phyloP scores from a whole-genome alignment of 1,284 basidiomycete genomes.

The Phylloporus sp. region DNA sequence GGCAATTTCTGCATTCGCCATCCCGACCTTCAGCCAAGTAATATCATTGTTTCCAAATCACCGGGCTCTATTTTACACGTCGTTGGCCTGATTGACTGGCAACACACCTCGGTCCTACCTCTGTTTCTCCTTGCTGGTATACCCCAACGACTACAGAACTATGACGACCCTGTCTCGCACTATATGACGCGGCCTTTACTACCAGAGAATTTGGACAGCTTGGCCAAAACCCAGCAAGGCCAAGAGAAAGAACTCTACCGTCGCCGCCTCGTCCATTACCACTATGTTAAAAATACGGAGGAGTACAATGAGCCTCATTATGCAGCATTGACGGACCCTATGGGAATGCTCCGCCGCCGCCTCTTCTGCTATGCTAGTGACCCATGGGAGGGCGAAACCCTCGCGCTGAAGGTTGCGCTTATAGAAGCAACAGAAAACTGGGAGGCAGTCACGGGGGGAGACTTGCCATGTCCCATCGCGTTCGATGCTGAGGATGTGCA shows the following conservation, averaged over 20 bases:
- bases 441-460: background rate
- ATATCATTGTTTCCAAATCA: background rate
- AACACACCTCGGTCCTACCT: background rate
- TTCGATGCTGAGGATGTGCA: background rate
- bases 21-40: background rate
- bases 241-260: background rate
- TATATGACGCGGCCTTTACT: background rate
- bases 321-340: background rate
- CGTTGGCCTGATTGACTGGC: background rate
- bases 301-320: background rate
- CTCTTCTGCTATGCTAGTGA: background rate
- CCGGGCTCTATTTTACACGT: background rate
- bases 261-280: background rate
- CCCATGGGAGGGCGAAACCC: background rate
- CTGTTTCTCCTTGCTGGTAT: background rate
- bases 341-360: background rate
- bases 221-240: background rate
- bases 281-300: background rate
- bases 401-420: background rate
- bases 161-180: background rate
- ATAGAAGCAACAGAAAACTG: background rate
- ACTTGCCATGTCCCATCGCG: background rate
- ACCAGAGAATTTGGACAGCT: background rate
- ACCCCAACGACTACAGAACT: background rate
- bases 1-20: background rate